These are phyloP conservation scores for Strobilomyces dryophilus DNA, from an alignment of 768 basidiomycete species.

Conservation along the genomic window DNA sequence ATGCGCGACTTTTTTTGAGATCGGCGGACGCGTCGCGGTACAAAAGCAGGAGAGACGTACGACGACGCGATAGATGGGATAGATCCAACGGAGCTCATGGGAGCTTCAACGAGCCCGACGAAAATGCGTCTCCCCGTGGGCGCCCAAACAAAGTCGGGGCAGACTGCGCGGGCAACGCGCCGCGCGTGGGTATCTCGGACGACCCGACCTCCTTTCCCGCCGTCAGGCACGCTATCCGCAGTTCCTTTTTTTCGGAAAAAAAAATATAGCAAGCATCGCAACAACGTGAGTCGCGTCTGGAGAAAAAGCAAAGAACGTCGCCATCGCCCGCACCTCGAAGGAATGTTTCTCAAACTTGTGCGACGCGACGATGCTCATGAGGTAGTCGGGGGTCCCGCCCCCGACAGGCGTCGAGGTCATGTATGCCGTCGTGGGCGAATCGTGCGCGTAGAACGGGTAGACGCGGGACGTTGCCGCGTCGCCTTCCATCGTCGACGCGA, in stretches of 20 bases:
- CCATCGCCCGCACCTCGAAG: slow-evolving; percentile 40
- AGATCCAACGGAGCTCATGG: slow-evolving; percentile 8
- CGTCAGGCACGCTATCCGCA: slow-evolving; percentile 43
- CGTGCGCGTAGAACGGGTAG: slow-evolving; percentile 23
- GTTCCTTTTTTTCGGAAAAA: slow-evolving; percentile 35
- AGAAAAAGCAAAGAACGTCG: neutral
- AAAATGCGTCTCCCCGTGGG: slow-evolving; percentile 31
- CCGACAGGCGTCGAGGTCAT: slow-evolving; percentile 7
- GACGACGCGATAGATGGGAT: neutral
- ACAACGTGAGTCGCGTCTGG: neutral
- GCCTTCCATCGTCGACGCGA: neutral
- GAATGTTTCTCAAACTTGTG: slow-evolving; percentile 41
- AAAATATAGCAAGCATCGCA: no score
- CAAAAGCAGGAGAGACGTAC: neutral
- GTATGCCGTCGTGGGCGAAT: slow-evolving; percentile 23
- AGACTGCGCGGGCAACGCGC: slow-evolving; percentile 19
- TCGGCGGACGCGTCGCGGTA: no score
- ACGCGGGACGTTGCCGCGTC: neutral
- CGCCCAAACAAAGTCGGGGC: slow-evolving; percentile 26
- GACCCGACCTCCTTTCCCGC: slow-evolving; percentile 45
- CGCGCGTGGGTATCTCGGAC: slow-evolving; percentile 28
- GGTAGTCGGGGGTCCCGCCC: slow-evolving; percentile 25
- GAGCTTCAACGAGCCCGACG: slow-evolving; percentile 20
- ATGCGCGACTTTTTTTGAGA: no score
- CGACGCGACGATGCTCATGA: slow-evolving; percentile 36